Evolutionary conservation across 2,329 filamentous ascomycete species (phyloP).

Genomic region (Fusarium fracticaudum): DNA sequence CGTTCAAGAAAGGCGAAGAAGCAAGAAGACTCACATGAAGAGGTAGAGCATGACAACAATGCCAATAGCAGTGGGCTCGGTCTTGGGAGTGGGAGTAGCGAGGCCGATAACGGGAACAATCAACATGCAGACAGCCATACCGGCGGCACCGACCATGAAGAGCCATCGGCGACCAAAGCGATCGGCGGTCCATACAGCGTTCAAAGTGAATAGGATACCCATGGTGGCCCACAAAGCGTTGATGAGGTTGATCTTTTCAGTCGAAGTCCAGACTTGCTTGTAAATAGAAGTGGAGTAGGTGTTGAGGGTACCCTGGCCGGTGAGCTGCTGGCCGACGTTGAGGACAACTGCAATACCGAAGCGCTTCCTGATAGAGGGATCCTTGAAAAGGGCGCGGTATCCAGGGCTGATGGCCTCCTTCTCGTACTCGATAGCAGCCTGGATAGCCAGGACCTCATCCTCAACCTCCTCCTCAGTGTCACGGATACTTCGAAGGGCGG

Average conservation of each 20-base stretch:
- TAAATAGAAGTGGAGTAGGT: constrained; percentile 79
- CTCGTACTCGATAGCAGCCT: constrained; percentile 76
- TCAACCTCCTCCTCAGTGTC: constrained; percentile 73
- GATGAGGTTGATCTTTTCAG: constrained; percentile 73
- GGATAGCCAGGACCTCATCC: constrained; percentile 71
- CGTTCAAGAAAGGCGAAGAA: too few relatives aligned
- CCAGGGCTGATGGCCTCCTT: constrained; percentile 72
- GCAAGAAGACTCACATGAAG: constrained; percentile 54
- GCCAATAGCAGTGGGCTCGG: constrained; percentile 68
- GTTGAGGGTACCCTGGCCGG: constrained; percentile 78
- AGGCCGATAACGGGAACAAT: constrained; percentile 60
- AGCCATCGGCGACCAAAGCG: constrained; percentile 76
- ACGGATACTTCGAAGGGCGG: constrained; percentile 67
- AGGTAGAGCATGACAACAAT: constrained; percentile 75
- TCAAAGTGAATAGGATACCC: constrained; percentile 77
- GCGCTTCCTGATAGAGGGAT: constrained; percentile 73
- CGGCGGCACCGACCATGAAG: constrained; percentile 73
- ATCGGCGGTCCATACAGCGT: constrained; percentile 78
- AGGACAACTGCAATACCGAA: constrained; percentile 71
- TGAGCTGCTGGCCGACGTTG: constrained; percentile 77
- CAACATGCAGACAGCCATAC: constrained; percentile 77
- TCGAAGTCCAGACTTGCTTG: constrained; percentile 71
- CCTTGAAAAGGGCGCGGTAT: constrained; percentile 75
- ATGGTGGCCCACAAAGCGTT: constrained; percentile 79
- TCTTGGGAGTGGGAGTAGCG: constrained; percentile 66